Conservation (phyloP, 2,329 filamentous ascomycete genomes). For the Xylaria polymorpha region DNA sequence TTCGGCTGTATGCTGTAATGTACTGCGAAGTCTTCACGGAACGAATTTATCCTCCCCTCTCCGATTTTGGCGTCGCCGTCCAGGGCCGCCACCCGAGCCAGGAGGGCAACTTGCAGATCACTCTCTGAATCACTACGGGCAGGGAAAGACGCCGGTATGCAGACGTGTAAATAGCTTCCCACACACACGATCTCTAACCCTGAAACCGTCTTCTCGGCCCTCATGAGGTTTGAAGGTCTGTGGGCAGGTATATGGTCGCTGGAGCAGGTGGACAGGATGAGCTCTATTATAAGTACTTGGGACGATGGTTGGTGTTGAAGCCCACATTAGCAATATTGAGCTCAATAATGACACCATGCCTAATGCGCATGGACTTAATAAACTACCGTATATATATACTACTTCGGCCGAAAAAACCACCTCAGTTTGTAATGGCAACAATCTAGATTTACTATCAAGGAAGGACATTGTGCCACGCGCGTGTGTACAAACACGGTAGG, state of each 20-base stretch:
- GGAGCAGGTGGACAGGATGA: background rate
- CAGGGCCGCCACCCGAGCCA: slow-evolving; percentile 32
- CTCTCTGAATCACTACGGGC: background rate
- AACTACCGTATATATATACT: slow-evolving; percentile 12
- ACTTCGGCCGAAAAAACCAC: slow-evolving; percentile 6
- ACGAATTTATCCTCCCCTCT: slow-evolving; percentile 23
- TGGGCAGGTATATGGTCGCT: background rate
- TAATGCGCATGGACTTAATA: slow-evolving; percentile 13
- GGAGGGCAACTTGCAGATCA: slow-evolving; percentile 9
- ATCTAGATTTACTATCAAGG: background rate
- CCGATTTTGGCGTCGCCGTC: slow-evolving; percentile 22
- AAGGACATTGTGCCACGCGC: slow-evolving; percentile 7
- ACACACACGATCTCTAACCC: slow-evolving; percentile 1
- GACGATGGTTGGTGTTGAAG: background rate
- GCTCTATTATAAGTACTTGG: background rate
- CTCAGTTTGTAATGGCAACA: slow-evolving; percentile 1
- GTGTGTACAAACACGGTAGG: slow-evolving; percentile 32
- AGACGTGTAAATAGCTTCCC: background rate
- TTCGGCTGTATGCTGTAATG: slow-evolving; percentile 10
- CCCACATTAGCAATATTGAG: slow-evolving; percentile 3
- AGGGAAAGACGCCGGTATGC: slow-evolving; percentile 6
- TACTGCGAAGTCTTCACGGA: slow-evolving; percentile 15
- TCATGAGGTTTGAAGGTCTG: slow-evolving; percentile 3
- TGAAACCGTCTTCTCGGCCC: background rate
- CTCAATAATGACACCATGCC: slow-evolving; percentile 9